Percentiles rank a stretch among this genome's conserved stretches.
Conservation (phyloP, 768 basidiomycete species). For the Symmetrospora coprosmae region DNA sequence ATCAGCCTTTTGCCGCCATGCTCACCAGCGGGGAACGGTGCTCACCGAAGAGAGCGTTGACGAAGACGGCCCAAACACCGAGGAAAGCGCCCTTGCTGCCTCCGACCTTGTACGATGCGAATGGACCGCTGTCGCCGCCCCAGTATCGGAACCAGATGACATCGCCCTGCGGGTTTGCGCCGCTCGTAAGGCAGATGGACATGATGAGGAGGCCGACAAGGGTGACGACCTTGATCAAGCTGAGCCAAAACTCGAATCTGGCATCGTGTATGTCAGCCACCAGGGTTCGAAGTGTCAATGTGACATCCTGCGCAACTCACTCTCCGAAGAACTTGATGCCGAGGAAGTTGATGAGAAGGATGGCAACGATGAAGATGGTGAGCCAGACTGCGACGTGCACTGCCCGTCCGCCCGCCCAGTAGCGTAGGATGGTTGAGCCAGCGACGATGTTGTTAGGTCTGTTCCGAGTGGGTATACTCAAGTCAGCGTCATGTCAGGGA, state of each 20-base stretch:
- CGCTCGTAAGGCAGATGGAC: constrained; percentile 46
- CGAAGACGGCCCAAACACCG: background rate
- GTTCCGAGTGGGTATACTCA: too few species aligned
- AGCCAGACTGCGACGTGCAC: constrained; percentile 23
- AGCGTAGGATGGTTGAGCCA: constrained; percentile 24
- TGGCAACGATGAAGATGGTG: constrained; percentile 20
- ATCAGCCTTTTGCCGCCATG: too few species aligned
- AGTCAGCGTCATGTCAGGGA: too few species aligned
- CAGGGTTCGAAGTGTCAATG: too few species aligned
- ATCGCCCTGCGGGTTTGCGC: background rate
- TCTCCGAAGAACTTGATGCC: constrained; percentile 28
- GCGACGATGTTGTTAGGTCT: constrained; percentile 28
- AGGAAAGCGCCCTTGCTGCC: background rate
- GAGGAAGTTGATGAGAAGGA: constrained; percentile 21
- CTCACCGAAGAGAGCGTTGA: background rate
- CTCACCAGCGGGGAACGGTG: too few species aligned
- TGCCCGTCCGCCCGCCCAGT: constrained; percentile 21
- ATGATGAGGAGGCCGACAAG: constrained; percentile 42
- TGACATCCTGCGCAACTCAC: too few species aligned
- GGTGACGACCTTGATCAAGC: constrained; percentile 35
- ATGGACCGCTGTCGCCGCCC: background rate
- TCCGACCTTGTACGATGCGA: background rate
- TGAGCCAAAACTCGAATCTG: constrained; percentile 52
- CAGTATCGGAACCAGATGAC: constrained; percentile 11
- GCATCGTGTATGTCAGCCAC: too few species aligned